Evolutionary conservation across 2,329 filamentous ascomycete species (phyloP), one percentile per base, ranked within the genome.

Genomic region (Botrytis pseudocinerea): DNA sequence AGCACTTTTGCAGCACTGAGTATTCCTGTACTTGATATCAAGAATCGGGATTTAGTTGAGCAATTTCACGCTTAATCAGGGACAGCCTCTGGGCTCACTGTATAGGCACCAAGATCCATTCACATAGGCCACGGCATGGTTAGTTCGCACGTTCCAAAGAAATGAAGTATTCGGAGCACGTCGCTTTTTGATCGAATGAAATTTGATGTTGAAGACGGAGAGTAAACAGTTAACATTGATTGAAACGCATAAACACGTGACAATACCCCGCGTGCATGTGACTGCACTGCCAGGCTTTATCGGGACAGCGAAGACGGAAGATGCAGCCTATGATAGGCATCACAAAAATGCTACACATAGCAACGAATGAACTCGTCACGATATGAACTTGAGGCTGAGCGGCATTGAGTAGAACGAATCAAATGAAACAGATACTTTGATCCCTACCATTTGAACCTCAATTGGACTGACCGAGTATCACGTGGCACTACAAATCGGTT

Each of bases 381-480:
- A 71, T 71, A 65, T 40, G 18, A n/a, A 54, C 42, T 54, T 42
- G 69, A 65, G 46, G 69, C 60, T 71, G 60, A 71, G 69, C 35
- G 5, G 25, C 32, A 40, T 40, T 35, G 25, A 35, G 25, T 28
- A 25, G 2, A 59, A 66, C 70, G 46, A 71, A 71, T 71, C 20
- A 71, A 71, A 57, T 22, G 38, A 14, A 59, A 28, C 48, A 57
- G 46, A 71, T 40, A 66, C 28, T 28, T 54, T 76, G 73, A 44
- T 62, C n/a, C 61, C n/a, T 46, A 20, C 48, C 25, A 20, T 35
- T n/a, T 20, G n/a, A 48, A 32, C 51, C 32, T 68, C 48, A 40
- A 68, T 72, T 72, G 38, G 70, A 42, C 44, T 46, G 28, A 72
- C 28, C 38, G 40, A 35, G 22, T 32, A 71, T 71, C 70, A 71